phyloP scores from a whole-genome alignment of 805 yeast species.

The Danielozyma ontarioensis region DNA sequence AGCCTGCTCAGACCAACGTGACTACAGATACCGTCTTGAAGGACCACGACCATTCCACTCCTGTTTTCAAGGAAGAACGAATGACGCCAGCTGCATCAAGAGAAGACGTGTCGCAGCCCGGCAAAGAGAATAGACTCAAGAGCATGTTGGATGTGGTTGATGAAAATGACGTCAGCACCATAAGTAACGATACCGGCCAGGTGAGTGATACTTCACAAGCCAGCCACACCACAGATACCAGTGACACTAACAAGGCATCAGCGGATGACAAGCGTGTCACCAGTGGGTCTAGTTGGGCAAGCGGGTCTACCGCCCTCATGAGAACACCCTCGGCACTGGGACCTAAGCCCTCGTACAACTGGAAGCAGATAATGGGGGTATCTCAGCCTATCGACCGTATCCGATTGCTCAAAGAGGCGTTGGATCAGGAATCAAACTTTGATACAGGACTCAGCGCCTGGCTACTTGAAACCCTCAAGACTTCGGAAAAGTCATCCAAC shows the following conservation, averaged over 20 bases:
- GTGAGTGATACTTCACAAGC: neutral
- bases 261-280: neutral
- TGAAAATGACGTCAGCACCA: neutral
- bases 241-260: neutral
- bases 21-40: slow-evolving; percentile 19
- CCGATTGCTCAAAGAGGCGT: slow-evolving; percentile 36
- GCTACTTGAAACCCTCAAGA: slow-evolving; percentile 44
- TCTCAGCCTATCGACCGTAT: slow-evolving; percentile 41
- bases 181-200: neutral
- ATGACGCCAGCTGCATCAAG: slow-evolving; percentile 17
- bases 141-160: neutral
- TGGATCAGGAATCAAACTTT: slow-evolving; percentile 35
- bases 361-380: slow-evolving; percentile 36
- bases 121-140: too few species aligned
- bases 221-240: neutral
- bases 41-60: slow-evolving; percentile 13
- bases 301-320: slow-evolving; percentile 1
- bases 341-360: slow-evolving; percentile 35
- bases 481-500: slow-evolving; percentile 25
- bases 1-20: neutral
- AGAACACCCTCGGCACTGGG: neutral
- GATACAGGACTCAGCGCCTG: slow-evolving; percentile 59
- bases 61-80: slow-evolving; percentile 22
- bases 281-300: slow-evolving; percentile 7
- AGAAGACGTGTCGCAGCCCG: slow-evolving; percentile 1